A percentile compares a stretch with the other conserved stretches of the same genome.
Conservation (phyloP, 2,329 filamentous ascomycete species). For the Fonsecaea nubica region DNA sequence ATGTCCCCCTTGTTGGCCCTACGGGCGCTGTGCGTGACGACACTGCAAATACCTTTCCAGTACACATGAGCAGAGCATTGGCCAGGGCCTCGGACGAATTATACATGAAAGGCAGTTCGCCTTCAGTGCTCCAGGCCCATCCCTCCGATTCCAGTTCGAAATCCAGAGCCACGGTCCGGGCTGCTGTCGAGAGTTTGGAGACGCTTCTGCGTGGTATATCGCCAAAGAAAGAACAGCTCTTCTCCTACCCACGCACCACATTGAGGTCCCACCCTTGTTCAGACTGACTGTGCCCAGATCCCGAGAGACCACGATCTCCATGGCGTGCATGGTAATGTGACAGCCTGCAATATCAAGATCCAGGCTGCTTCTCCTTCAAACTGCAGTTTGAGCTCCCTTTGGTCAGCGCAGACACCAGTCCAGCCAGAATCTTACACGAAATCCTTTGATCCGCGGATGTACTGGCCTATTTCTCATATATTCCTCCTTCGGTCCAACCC, state of each 20-base stretch:
- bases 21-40: neutral
- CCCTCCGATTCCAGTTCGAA: neutral
- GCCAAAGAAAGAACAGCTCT: neutral
- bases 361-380: constrained; percentile 8
- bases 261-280: neutral
- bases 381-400: neutral
- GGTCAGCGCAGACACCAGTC: constrained; percentile 1
- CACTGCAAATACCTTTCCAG: neutral
- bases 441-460: neutral
- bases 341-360: neutral
- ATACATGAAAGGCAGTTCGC: neutral
- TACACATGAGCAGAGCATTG: neutral
- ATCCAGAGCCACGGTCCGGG: neutral
- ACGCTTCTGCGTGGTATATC: neutral
- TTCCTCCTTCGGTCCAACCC: neutral
- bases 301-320: neutral
- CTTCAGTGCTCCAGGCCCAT: neutral
- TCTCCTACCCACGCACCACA: neutral
- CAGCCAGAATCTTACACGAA: neutral
- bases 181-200: neutral
- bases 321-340: neutral
- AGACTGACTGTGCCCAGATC: neutral
- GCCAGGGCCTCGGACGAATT: neutral
- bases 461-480: constrained; percentile 5
- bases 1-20: neutral